Conservation (phyloP, 208 protist species). For the Trypanosomatidae sp. region DNA sequence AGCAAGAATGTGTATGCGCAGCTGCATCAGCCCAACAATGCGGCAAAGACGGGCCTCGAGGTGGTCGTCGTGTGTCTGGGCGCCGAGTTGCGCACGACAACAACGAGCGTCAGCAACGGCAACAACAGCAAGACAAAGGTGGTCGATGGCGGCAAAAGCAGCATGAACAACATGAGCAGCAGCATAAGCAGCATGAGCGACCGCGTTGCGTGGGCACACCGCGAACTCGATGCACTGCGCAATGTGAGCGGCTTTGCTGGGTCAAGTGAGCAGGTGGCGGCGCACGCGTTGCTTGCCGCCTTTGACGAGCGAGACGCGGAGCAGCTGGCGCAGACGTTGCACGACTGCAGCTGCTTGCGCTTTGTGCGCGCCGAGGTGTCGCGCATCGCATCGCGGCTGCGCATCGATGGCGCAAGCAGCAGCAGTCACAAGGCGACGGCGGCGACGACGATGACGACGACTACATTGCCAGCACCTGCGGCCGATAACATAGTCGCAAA, state of each 20-base stretch:
- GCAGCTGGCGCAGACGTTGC: constrained; percentile 26
- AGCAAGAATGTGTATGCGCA: constrained; percentile 39
- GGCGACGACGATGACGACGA: no score
- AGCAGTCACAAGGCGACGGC: no score
- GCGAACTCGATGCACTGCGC: constrained; percentile 35
- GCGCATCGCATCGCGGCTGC: constrained; percentile 47
- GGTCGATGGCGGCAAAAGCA: no score
- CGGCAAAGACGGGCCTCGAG: constrained; percentile 64
- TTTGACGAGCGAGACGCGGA: constrained; percentile 57
- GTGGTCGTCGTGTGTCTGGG: constrained; percentile 45
- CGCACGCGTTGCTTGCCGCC: constrained; percentile 20
- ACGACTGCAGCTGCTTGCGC: constrained; percentile 26
- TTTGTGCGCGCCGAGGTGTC: constrained; percentile 58
- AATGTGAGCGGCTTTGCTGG: constrained; percentile 40
- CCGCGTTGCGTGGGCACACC: constrained; percentile 39
- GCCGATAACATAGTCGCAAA: no score
- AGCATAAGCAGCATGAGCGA: no score
- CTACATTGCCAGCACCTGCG: no score
- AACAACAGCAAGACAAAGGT: no score
- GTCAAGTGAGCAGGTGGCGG: constrained; percentile 35
- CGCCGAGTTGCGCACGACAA: no score
- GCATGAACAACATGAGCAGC: no score
- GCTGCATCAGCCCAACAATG: constrained; percentile 55
- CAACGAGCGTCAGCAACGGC: no score
- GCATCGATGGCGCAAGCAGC: no score